phyloP scores from a whole-genome alignment of 768 basidiomycete species.

The Kwoniella bestiolae region DNA sequence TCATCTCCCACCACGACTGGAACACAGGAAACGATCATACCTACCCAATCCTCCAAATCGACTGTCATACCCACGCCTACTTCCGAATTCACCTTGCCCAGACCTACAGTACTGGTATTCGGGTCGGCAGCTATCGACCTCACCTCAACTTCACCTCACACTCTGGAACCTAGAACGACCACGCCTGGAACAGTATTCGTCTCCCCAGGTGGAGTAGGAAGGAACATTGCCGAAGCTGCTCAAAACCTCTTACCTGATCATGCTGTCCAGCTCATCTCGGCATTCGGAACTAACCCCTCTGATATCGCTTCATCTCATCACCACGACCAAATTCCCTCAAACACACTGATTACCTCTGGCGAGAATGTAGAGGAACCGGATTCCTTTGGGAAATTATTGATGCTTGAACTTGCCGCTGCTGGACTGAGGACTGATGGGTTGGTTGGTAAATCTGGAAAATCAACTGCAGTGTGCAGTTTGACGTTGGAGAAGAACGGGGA shows the following conservation, averaged over 20 bases:
- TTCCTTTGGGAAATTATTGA: slow-evolving; percentile 71
- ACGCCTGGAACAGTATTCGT: slow-evolving; percentile 75
- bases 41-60: not conserved
- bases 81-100: slow-evolving; percentile 10
- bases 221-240: slow-evolving; percentile 93
- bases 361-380: slow-evolving; percentile 59
- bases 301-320: not conserved
- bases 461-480: slow-evolving; percentile 85
- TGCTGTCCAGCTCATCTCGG: slow-evolving; percentile 69
- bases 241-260: slow-evolving; percentile 64
- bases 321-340: not conserved
- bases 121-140: slow-evolving; percentile 92
- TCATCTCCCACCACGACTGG: too few relatives aligned
- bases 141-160: slow-evolving; percentile 59
- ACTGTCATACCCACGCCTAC: not conserved
- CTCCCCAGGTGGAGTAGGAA: slow-evolving; percentile 83
- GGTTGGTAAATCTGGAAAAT: slow-evolving; percentile 59
- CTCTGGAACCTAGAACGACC: slow-evolving; percentile 69
- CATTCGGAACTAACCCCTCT: slow-evolving; percentile 46
- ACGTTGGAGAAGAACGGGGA: slow-evolving; percentile 72
- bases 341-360: too few relatives aligned
- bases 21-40: not conserved
- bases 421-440: slow-evolving; percentile 86
- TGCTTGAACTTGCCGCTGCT: slow-evolving; percentile 63
- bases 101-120: slow-evolving; percentile 66